Conservation (phyloP, 257 asterid genomes). For the Catharanthus roseus region DNA sequence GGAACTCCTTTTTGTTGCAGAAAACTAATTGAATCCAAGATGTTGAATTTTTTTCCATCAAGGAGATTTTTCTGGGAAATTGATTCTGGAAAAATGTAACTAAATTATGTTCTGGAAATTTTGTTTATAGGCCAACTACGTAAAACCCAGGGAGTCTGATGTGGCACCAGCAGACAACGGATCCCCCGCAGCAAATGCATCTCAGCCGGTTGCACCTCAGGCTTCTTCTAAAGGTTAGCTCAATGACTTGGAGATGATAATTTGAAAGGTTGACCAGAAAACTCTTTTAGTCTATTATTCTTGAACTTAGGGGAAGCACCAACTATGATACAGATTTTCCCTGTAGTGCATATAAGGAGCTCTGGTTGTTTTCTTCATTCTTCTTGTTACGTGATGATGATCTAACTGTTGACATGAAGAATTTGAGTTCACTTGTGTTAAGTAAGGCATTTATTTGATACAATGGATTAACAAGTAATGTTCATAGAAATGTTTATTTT, state of each 20-base stretch:
- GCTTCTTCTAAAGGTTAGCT: slow-evolving; percentile 32
- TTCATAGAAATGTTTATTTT: not conserved
- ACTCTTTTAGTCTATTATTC: not conserved
- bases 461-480: not conserved
- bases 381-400: not conserved
- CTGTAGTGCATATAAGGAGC: not conserved
- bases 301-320: not conserved
- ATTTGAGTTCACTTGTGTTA: not conserved
- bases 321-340: not conserved
- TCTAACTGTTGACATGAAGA: not conserved
- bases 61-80: not conserved
- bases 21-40: no score
- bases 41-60: not conserved
- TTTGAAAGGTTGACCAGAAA: not conserved
- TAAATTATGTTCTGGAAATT: not conserved
- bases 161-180: slow-evolving; percentile 35
- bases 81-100: not conserved
- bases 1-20: not conserved
- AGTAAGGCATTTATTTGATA: not conserved
- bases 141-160: slow-evolving; percentile 39
- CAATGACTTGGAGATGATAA: not conserved
- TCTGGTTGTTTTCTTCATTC: not conserved
- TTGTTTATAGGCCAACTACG: slow-evolving; percentile 39
- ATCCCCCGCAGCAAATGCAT: slow-evolving; percentile 36
- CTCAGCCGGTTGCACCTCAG: slow-evolving; percentile 34